Evolutionary conservation across 805 yeast species (phyloP).

Genomic region (Kodamaea jinghongensis): DNA sequence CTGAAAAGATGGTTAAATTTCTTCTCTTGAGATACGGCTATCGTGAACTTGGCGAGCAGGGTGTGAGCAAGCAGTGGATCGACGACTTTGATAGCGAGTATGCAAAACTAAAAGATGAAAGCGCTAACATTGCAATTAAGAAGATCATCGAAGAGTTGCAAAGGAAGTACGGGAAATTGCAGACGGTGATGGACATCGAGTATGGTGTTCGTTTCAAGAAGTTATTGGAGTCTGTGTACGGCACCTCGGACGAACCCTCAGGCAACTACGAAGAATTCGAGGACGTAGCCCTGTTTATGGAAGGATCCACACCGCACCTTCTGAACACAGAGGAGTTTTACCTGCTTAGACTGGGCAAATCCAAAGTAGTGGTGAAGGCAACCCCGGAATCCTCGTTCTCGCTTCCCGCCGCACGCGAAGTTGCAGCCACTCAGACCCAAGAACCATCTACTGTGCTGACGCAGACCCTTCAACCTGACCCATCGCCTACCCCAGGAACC

Average conservation of each 20-base stretch:
- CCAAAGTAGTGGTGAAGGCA: too few species aligned
- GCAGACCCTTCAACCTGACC: too few species aligned
- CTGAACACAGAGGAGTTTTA: too few species aligned
- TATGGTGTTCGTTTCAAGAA: constrained; percentile 14
- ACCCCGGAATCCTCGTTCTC: too few species aligned
- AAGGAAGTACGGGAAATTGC: constrained; percentile 1
- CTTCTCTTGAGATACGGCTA: constrained; percentile 20
- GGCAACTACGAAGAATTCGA: constrained; percentile 10
- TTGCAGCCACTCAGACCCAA: too few species aligned
- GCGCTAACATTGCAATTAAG: constrained; percentile 1
- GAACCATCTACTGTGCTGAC: too few species aligned
- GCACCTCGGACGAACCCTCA: constrained; percentile 15
- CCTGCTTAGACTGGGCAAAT: too few species aligned
- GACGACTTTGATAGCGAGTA: constrained; percentile 13
- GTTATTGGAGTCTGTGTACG: constrained; percentile 16
- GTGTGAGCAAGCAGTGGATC: constrained; percentile 8
- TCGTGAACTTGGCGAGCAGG: constrained; percentile 5
- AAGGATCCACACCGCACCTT: not conserved
- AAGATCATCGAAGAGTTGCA: constrained; percentile 4
- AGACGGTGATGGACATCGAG: constrained; percentile 7
- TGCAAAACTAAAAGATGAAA: not conserved
- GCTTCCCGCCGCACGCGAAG: too few species aligned
- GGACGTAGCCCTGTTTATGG: not conserved
- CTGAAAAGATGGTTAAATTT: constrained; percentile 12
- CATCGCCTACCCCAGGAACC: too few species aligned